Base-by-base conservation (phyloP, 2,329 filamentous ascomycete genomes). In the Aurifilum marmelostoma region DNA sequence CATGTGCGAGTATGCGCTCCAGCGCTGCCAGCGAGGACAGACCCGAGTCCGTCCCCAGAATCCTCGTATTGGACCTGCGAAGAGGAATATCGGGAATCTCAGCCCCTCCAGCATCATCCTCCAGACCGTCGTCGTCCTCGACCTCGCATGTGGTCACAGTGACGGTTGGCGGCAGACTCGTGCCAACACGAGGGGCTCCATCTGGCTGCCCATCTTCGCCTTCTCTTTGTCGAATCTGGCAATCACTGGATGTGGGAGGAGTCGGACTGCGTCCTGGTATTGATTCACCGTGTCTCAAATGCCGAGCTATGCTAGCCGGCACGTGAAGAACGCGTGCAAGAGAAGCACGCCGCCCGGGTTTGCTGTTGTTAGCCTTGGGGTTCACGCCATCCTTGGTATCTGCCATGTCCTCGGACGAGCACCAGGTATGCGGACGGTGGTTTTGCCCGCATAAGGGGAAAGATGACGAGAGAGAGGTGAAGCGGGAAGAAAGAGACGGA, bases 51-150 rank as follows among this genome's bases (percentile, higher is more conserved):
- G 56, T 12, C 37, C 62, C 59, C 41, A 60, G 52, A 24, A 62
- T 62, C 39, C 67, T 62, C 34, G 37, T 59, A 27, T 61, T 39
- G n/a, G 65, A 47, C 56, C 68, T 67, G 32, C 70, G 70, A 43
- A 71, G 65, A 32, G 70, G 70, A 14, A 71, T 71, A 21, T 70
- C 68, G 18, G 70, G 70, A 29, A 71, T 67, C 3, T 66, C 65
- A 9, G 68, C 70, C 16, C 68, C 67, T 12, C 56, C 41, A 39
- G 34, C n/a, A 29, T 71, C 66, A 3, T 63, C 62, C 5, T 37
- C 67, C 41, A 29, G 27, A 21, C 50, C 41, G 39, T 41, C 41
- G 39, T 41, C 4, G 18, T 37, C 62, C 60, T 37, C 62, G 54
- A 59, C 43, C 29, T 64, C 63, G 27, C 54, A 61, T 32, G 56